Evolutionary conservation across 305 asterid genomes (phyloP), one percentile per base, ranked within the genome.

Genomic region (Fraxinus dipetala): DNA sequence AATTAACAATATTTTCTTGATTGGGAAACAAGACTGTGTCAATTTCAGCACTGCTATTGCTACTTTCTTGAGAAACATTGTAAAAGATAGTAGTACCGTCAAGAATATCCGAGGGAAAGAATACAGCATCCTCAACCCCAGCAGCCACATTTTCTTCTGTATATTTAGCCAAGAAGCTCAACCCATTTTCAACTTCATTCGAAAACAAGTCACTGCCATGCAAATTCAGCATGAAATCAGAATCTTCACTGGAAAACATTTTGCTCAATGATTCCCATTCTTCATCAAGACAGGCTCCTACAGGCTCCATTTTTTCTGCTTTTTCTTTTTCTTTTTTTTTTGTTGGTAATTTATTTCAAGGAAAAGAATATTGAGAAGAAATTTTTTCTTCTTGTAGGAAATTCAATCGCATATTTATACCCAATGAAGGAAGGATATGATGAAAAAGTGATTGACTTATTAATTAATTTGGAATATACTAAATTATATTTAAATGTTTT

Each of bases 261-360:
- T 81, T 90, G 91, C 88, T 88, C 80, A 91, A 72, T 77, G 92
- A 84, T 30, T 90, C 98, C 92, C 91, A 92, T 82, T 94, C 98
- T 83, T 94, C 95, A 81, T 91, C 94, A 80, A 89, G 70, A 81
- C 86, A 89, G 73, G 88, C 81, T 82, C 88, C 91, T 75, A 85
- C 20, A 38, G 85, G 63, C 83, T 91, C 97, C 95, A 93, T 91
- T 72, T 83, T n/a, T 8, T 14, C 8, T 24, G 5, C 56, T 13
- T 45, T 26, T 26, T 26, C 28, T 26, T 26, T 36, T 36, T 36
- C 32, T 26, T 72, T 56, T 10, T 9, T 75, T 35, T 79, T 70
- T 48, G 28, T 36, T 61, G 31, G 48, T 28, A 70, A 26, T 28
- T 28, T 54, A 7, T 3, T 54, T 54, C 6, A 14, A 48, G 61